A percentile compares a stretch with the other conserved stretches of the same genome.
phyloP scores from a whole-genome alignment of 1,139 yeast genomes.

The Casaregolazyma lundiana region DNA sequence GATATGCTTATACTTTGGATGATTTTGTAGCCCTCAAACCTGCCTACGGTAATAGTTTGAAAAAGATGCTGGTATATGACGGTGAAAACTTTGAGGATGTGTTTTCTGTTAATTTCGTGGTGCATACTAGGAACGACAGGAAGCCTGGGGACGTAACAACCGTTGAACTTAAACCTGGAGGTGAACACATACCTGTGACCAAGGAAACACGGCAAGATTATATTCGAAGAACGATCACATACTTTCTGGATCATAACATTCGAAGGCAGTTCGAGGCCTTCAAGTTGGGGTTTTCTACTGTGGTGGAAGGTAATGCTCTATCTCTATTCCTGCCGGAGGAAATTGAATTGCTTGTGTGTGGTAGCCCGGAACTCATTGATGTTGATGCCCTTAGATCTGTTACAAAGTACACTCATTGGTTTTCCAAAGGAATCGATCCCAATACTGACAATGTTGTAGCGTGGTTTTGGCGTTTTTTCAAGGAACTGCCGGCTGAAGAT shows the following conservation, averaged over 20 bases:
- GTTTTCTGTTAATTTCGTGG: slow-evolving; percentile 48
- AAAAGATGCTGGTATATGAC: slow-evolving; percentile 47
- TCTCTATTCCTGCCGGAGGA: slow-evolving; percentile 77
- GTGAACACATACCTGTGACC: slow-evolving; percentile 51
- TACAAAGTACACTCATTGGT: slow-evolving; percentile 68
- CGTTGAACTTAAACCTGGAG: slow-evolving; percentile 53
- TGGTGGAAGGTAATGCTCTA: slow-evolving; percentile 76
- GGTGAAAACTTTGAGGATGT: slow-evolving; percentile 42
- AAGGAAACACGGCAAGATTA: slow-evolving; percentile 52
- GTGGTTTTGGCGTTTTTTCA: slow-evolving; percentile 87
- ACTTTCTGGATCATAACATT: slow-evolving; percentile 55
- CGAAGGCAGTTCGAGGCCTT: slow-evolving; percentile 53
- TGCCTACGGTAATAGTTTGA: slow-evolving; percentile 53
- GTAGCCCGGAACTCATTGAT: slow-evolving; percentile 68
- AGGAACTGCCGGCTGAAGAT: slow-evolving; percentile 39
- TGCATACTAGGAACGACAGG: slow-evolving; percentile 28
- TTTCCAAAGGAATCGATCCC: slow-evolving; percentile 37
- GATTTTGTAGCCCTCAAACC: slow-evolving; percentile 73
- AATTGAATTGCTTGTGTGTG: slow-evolving; percentile 71
- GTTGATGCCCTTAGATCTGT: slow-evolving; percentile 61
- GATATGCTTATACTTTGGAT: slow-evolving; percentile 48
- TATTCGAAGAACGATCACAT: slow-evolving; percentile 57
- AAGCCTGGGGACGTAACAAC: slow-evolving; percentile 22
- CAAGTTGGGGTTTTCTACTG: slow-evolving; percentile 64
- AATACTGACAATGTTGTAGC: slow-evolving; percentile 37